Conservation (phyloP, 2,329 filamentous ascomycete species). For the Aspergillus neotritici region DNA sequence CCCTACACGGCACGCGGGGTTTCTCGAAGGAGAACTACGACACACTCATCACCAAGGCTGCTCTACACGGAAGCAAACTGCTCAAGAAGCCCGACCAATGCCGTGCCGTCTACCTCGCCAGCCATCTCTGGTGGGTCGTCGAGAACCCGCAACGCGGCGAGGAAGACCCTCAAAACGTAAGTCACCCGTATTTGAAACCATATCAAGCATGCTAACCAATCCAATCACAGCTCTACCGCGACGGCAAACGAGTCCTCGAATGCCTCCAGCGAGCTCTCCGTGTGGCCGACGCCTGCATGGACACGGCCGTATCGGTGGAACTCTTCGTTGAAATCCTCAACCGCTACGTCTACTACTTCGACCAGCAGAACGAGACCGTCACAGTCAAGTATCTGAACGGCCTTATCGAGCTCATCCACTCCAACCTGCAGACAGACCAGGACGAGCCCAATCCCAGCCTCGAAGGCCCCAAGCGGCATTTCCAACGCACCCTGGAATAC, state of each 20-base stretch:
- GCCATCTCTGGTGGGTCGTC: slow-evolving; percentile 96
- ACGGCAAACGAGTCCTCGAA: slow-evolving; percentile 93
- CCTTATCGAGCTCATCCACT: slow-evolving; percentile 95
- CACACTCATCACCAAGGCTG: slow-evolving; percentile 95
- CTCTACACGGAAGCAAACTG: slow-evolving; percentile 91
- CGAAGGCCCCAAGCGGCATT: slow-evolving; percentile 88
- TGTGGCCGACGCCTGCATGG: slow-evolving; percentile 98
- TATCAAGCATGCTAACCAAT: slow-evolving; percentile 6
- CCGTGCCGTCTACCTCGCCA: slow-evolving; percentile 90
- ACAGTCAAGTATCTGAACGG: slow-evolving; percentile 98
- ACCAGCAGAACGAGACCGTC: slow-evolving; percentile 97
- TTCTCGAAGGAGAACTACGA: slow-evolving; percentile 98
- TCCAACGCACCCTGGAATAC: slow-evolving; percentile 89
- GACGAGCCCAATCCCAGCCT: slow-evolving; percentile 60
- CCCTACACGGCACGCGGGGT: slow-evolving; percentile 78
- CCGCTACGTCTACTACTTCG: slow-evolving; percentile 98
- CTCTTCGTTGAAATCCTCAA: slow-evolving; percentile 98
- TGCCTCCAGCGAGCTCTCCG: slow-evolving; percentile 91
- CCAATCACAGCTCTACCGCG: slow-evolving; percentile 73
- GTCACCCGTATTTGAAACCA: slow-evolving; percentile 31
- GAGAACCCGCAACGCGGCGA: slow-evolving; percentile 72
- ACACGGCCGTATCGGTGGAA: slow-evolving; percentile 93
- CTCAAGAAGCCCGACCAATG: slow-evolving; percentile 98
- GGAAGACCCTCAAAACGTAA: slow-evolving; percentile 72
- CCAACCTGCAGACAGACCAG: slow-evolving; percentile 82